Conservation (phyloP, 2,329 filamentous ascomycete genomes). For the Xylaria arbuscula region DNA sequence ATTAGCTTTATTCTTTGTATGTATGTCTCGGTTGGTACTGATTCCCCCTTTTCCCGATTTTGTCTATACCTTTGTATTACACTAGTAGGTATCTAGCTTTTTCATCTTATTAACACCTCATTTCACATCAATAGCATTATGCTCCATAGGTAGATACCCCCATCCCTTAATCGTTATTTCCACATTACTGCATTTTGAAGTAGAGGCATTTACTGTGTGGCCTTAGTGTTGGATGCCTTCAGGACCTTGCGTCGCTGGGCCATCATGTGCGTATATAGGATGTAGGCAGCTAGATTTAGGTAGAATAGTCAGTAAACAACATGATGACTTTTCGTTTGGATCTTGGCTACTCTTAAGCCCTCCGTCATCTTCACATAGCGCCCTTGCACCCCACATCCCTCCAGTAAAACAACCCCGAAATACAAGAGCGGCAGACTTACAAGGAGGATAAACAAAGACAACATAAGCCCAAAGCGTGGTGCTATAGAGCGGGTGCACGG, state of each 20-base stretch:
- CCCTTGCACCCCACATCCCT: neutral
- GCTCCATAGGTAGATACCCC: conserved; percentile 12
- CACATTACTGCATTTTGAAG: conserved; percentile 1
- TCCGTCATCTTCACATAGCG: too few relatives aligned
- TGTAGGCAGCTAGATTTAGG: conserved; percentile 71
- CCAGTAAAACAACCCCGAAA: neutral
- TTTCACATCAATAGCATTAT: conserved; percentile 7
- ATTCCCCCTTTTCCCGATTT: conserved; percentile 29
- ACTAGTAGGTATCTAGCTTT: conserved; percentile 17
- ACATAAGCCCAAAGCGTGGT: conserved; percentile 80
- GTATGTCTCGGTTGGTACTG: conserved; percentile 20
- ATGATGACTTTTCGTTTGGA: neutral
- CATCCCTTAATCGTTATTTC: conserved; percentile 27
- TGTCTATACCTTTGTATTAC: conserved; percentile 31
- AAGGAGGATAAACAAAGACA: conserved; percentile 81
- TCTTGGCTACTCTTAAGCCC: neutral
- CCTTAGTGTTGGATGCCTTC: conserved; percentile 67
- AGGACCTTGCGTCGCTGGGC: conserved; percentile 84
- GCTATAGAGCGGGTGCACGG: conserved; percentile 65
- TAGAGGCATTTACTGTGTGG: conserved; percentile 51
- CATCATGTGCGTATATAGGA: conserved; percentile 96
- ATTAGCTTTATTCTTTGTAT: conserved; percentile 34
- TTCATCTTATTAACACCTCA: conserved; percentile 10
- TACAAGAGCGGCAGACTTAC: conserved; percentile 59
- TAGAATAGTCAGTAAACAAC: conserved; percentile 20